Conservation (phyloP, 208 protist species). For the Spongospora subterranea region DNA sequence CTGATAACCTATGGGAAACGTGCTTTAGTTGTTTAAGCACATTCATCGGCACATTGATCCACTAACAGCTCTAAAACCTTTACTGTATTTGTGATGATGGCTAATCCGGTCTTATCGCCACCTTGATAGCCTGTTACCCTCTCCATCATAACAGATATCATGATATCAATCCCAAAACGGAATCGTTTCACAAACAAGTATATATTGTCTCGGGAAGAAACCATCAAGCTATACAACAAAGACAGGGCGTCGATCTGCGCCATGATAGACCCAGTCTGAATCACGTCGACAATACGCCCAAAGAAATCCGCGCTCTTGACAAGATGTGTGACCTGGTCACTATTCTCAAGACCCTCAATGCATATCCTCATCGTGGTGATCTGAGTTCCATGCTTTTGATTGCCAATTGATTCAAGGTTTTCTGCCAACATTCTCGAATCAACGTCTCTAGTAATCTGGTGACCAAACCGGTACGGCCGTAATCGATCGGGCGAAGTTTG, state of each 20-base stretch:
- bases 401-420: too few species aligned
- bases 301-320: background rate
- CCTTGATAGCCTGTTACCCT: background rate
- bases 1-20: background rate
- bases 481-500: too few species aligned
- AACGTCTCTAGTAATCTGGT: too few species aligned
- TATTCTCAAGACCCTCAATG: background rate
- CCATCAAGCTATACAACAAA: background rate
- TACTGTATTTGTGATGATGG: background rate
- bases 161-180: background rate
- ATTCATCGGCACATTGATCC: background rate
- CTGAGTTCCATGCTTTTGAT: background rate
- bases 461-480: too few species aligned
- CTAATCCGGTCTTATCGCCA: background rate
- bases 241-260: background rate
- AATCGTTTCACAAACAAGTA: background rate
- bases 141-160: background rate
- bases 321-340: background rate
- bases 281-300: background rate
- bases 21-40: background rate
- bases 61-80: background rate
- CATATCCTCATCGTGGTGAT: background rate
- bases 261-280: background rate
- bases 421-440: too few species aligned
- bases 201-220: background rate